These are phyloP conservation scores for Thielaviopsis musarum DNA, from an alignment of 2,329 filamentous ascomycete genomes.

Conservation along the genomic window DNA sequence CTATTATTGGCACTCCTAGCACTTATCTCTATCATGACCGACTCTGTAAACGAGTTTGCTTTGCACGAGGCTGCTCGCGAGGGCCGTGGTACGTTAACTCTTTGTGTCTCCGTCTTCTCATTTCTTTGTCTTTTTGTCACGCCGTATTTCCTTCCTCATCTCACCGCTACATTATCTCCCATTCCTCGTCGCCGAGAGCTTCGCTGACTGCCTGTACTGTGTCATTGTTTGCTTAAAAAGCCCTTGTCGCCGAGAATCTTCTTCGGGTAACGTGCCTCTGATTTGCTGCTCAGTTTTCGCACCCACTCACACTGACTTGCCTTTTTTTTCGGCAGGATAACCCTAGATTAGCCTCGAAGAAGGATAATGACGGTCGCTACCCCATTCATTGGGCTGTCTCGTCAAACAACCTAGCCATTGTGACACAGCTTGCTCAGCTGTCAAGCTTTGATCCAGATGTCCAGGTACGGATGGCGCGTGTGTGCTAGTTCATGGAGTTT, in stretches of 20 bases:
- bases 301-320: too few species aligned
- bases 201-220: background rate
- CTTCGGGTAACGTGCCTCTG: conserved; percentile 2
- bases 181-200: too few species aligned
- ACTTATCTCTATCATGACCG: background rate
- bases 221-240: background rate
- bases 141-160: too few species aligned
- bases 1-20: too few species aligned
- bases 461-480: conserved; percentile 31
- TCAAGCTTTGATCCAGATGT: conserved; percentile 72
- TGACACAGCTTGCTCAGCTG: conserved; percentile 50
- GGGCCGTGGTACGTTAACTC: conserved; percentile 48
- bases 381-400: conserved; percentile 91
- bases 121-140: too few species aligned
- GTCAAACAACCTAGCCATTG: conserved; percentile 61
- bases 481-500: too few species aligned
- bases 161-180: too few species aligned
- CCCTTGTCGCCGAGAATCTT: background rate
- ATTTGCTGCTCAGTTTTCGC: background rate
- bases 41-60: conserved; percentile 47
- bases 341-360: conserved; percentile 52
- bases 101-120: too few species aligned
- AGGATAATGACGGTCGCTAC: conserved; percentile 76
- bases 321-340: conserved; percentile 40
- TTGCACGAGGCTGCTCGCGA: conserved; percentile 79